Evolutionary conservation across 2,329 filamentous ascomycete genomes (phyloP).

Genomic region (Fusarium sp.): DNA sequence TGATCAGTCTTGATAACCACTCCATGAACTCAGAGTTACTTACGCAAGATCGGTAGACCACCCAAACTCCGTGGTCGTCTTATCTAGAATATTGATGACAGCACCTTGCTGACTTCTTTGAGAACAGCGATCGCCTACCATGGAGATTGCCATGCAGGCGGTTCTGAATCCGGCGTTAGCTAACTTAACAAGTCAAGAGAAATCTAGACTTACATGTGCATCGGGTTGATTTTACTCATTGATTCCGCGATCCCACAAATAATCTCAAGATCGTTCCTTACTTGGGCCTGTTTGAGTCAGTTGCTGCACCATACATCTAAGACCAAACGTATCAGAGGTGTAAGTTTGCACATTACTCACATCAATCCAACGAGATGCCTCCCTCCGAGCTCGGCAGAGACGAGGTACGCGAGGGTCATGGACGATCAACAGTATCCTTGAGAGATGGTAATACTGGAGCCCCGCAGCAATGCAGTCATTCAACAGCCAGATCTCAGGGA

Average conservation of each 20-base stretch:
- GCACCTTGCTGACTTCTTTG: slow-evolving; percentile 17
- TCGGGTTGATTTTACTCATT: slow-evolving; percentile 33
- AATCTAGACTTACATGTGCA: slow-evolving; percentile 36
- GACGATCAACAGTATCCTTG: slow-evolving; percentile 42
- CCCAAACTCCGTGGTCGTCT: slow-evolving; percentile 21
- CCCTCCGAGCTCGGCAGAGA: slow-evolving; percentile 33
- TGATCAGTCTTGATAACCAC: background rate
- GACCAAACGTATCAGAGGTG: accelerated
- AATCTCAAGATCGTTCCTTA: slow-evolving; percentile 40
- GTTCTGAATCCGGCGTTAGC: slow-evolving; percentile 4
- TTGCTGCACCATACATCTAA: background rate
- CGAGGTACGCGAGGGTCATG: slow-evolving; percentile 42
- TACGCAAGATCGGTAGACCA: slow-evolving; percentile 21
- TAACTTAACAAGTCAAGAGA: background rate
- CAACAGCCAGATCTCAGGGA: slow-evolving; percentile 43
- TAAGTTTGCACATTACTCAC: background rate
- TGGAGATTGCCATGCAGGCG: slow-evolving; percentile 42
- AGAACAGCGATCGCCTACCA: slow-evolving; percentile 49
- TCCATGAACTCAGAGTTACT: background rate
- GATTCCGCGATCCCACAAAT: slow-evolving; percentile 44
- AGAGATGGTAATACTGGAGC: slow-evolving; percentile 45
- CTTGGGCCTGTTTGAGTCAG: slow-evolving; percentile 26
- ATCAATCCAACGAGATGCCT: slow-evolving; percentile 25
- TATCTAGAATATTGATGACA: slow-evolving; percentile 18
- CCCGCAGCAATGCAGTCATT: slow-evolving; percentile 41